These are phyloP conservation scores for Bathelium albidoporum DNA, from an alignment of 495 filamentous ascomycete genomes.

Conservation along the genomic window DNA sequence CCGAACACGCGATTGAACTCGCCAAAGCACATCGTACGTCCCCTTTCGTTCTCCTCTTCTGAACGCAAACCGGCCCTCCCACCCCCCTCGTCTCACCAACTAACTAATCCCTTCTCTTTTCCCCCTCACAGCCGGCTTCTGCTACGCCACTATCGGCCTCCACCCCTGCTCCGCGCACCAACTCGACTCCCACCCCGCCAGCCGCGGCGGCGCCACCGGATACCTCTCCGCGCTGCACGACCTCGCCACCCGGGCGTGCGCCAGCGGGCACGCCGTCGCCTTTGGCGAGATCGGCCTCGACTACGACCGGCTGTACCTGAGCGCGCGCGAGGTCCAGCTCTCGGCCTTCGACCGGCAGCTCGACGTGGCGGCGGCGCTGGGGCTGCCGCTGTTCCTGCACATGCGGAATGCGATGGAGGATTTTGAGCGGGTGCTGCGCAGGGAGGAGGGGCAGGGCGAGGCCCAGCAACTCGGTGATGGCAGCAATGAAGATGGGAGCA, in stretches of 20 bases:
- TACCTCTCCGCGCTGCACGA: constrained; percentile 43
- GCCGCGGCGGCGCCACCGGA: constrained; percentile 37
- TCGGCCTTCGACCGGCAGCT: constrained; percentile 77
- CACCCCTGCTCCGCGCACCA: constrained; percentile 74
- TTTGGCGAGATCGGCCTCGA: constrained; percentile 96
- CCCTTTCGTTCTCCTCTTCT: not conserved
- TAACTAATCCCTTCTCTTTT: not conserved
- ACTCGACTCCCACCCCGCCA: constrained; percentile 52
- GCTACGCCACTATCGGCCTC: constrained; percentile 83
- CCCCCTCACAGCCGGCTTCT: constrained; percentile 51
- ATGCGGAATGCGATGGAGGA: constrained; percentile 74
- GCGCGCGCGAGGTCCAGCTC: constrained; percentile 63
- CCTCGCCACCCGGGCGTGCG: constrained; percentile 41
- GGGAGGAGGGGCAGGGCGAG: constrained; percentile 5
- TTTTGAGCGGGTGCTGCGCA: constrained; percentile 56
- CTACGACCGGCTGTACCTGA: constrained; percentile 81
- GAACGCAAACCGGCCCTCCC: too few relatives aligned
- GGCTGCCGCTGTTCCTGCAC: constrained; percentile 82
- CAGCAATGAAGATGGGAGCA: not conserved
- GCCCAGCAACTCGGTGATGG: not conserved
- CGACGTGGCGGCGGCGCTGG: constrained; percentile 63
- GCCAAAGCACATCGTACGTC: constrained; percentile 59
- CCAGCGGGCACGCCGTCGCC: constrained; percentile 52
- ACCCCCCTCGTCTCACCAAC: too few relatives aligned
- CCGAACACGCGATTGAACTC: constrained; percentile 60